These are phyloP conservation scores for Russula olivacea DNA, from an alignment of 768 basidiomycete species.

Conservation along the genomic window DNA sequence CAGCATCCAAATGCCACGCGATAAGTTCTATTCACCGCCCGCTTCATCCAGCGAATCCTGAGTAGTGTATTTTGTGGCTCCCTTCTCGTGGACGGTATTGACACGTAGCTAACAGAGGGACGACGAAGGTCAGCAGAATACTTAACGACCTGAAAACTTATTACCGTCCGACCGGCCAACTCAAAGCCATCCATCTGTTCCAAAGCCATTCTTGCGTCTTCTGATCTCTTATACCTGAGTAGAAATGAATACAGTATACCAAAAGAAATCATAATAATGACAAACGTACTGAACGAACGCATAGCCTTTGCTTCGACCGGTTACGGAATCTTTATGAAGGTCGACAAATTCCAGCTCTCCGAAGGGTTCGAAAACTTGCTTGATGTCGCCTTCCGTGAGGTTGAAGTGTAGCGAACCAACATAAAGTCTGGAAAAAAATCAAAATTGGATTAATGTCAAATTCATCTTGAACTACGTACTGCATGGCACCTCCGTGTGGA, in stretches of 20 bases:
- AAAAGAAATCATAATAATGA: not conserved
- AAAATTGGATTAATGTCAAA: conserved; percentile 18
- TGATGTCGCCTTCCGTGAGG: conserved; percentile 93
- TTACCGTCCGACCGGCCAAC: conserved; percentile 86
- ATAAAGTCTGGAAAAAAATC: conserved; percentile 60
- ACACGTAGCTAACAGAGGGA: conserved; percentile 59
- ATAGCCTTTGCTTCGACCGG: conserved; percentile 95
- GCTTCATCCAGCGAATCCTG: conserved; percentile 84
- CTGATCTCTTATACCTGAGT: conserved; percentile 75
- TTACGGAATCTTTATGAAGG: conserved; percentile 90
- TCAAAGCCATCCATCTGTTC: conserved; percentile 99
- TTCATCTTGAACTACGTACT: conserved; percentile 46
- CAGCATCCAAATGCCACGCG: not conserved
- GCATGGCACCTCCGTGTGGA: conserved; percentile 66
- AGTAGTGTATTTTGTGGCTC: conserved; percentile 65
- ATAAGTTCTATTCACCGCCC: conserved; percentile 51
- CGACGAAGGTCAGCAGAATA: conserved; percentile 24
- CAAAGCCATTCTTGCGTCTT: conserved; percentile 93
- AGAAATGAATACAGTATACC: not conserved
- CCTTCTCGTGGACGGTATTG: conserved; percentile 90
- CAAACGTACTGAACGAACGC: conserved; percentile 87
- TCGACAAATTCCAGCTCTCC: conserved; percentile 98
- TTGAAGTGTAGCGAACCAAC: conserved; percentile 97
- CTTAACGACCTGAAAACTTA: conserved; percentile 27
- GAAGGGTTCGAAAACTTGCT: conserved; percentile 98